These are phyloP conservation scores for Dalechampia spathulata DNA, from an alignment of 441 rosid genomes.

Conservation along the genomic window DNA sequence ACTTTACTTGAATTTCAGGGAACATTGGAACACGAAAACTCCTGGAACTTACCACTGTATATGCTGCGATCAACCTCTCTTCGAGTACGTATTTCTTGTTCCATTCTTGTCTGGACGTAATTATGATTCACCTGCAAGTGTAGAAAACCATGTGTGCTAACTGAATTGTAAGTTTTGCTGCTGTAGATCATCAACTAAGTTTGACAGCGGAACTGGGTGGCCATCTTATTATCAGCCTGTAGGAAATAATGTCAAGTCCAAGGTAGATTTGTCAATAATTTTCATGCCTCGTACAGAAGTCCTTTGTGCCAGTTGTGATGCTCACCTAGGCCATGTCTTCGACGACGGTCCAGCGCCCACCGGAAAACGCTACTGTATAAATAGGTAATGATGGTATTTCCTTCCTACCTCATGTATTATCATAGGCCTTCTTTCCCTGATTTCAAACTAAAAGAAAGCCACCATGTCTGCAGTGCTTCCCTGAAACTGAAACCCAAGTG, in stretches of 20 bases:
- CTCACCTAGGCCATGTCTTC: constrained; percentile 87
- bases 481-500: constrained; percentile 46
- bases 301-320: constrained; percentile 52
- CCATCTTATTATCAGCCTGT: constrained; percentile 79
- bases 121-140: no score
- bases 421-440: no score
- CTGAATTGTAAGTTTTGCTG: constrained; percentile 10
- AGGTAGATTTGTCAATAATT: constrained; percentile 68
- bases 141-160: no score
- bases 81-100: constrained; percentile 42
- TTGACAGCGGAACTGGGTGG: constrained; percentile 96
- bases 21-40: constrained; percentile 76
- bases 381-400: constrained; percentile 42
- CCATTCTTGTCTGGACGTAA: not conserved
- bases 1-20: constrained; percentile 32
- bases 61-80: constrained; percentile 73
- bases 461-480: constrained; percentile 49
- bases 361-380: constrained; percentile 75
- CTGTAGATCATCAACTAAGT: constrained; percentile 72
- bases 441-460: not conserved
- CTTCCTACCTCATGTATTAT: not conserved
- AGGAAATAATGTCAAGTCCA: constrained; percentile 61
- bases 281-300: constrained; percentile 92
- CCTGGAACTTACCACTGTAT: constrained; percentile 73
- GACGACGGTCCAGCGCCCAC: constrained; percentile 88